These are phyloP conservation scores for Eleusine coracana DNA, from an alignment of 176 grass and related monocot species.

Conservation along the genomic window DNA sequence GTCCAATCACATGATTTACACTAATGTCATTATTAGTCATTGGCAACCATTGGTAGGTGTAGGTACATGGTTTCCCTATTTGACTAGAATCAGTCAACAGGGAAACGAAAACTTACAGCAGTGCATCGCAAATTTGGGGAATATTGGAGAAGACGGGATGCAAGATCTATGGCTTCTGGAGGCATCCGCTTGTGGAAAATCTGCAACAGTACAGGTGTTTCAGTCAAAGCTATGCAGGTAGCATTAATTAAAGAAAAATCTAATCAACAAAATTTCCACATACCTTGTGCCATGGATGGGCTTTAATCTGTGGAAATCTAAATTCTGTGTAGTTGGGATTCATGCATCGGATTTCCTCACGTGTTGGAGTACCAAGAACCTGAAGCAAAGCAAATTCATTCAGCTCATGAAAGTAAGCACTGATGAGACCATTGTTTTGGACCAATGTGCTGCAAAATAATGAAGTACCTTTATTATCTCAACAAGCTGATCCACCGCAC, in stretches of 20 bases:
- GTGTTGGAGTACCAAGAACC: constrained; percentile 86
- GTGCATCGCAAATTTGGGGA: constrained; percentile 77
- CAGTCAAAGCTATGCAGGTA: constrained; percentile 22
- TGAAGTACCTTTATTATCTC: constrained; percentile 73
- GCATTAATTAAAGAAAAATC: constrained; percentile 5
- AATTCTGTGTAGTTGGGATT: constrained; percentile 79
- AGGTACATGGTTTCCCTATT: constrained; percentile 26
- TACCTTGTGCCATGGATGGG: constrained; percentile 82
- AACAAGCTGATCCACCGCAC: constrained; percentile 81
- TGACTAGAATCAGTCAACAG: constrained; percentile 39
- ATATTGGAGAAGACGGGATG: constrained; percentile 75
- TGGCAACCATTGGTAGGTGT: constrained; percentile 43
- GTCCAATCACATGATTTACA: constrained; percentile 27
- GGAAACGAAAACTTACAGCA: constrained; percentile 48
- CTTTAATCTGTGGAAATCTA: constrained; percentile 81
- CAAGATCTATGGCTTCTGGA: constrained; percentile 78
- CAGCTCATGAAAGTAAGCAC: constrained; percentile 18
- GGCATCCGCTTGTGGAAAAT: constrained; percentile 86
- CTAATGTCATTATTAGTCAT: constrained; percentile 35
- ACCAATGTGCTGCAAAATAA: constrained; percentile 4
- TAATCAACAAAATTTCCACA: background rate
- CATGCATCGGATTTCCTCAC: constrained; percentile 80
- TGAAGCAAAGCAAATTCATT: constrained; percentile 35
- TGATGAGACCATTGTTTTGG: constrained; percentile 3
- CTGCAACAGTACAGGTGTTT: constrained; percentile 19